Percentiles rank a stretch among this genome's conserved stretches.
These are phyloP conservation scores for Metschnikowia bowlesiae DNA, from an alignment of 805 yeast species.

Conservation along the genomic window DNA sequence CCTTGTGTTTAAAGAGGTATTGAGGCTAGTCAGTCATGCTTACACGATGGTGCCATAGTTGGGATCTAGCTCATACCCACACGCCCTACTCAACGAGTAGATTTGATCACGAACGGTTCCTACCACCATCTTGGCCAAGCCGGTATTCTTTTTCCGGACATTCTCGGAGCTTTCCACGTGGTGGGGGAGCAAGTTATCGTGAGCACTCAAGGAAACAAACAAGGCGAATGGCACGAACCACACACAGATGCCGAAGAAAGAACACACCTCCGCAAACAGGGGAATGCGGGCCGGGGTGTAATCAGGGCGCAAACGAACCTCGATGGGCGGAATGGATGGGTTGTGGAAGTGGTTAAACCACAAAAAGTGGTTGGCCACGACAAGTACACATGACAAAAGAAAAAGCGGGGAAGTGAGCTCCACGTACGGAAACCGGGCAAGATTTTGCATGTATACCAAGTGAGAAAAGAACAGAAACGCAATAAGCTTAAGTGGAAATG, in stretches of 20 bases:
- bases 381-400: slow-evolving; percentile 64
- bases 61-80: slow-evolving; percentile 64
- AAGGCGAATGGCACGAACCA: slow-evolving; percentile 94
- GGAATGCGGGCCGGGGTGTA: slow-evolving; percentile 68
- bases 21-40: neutral
- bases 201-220: slow-evolving; percentile 87
- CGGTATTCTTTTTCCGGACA: slow-evolving; percentile 35
- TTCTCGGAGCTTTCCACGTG: slow-evolving; percentile 25
- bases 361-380: slow-evolving; percentile 72
- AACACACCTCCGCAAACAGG: slow-evolving; percentile 83
- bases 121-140: slow-evolving; percentile 65
- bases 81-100: slow-evolving; percentile 43
- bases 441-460: slow-evolving; percentile 68
- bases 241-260: slow-evolving; percentile 87
- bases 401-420: slow-evolving; percentile 68
- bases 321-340: slow-evolving; percentile 67
- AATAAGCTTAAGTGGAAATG: slow-evolving; percentile 69
- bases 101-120: slow-evolving; percentile 46
- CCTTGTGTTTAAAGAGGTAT: too few relatives aligned
- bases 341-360: slow-evolving; percentile 87
- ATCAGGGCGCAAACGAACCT: slow-evolving; percentile 51
- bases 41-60: slow-evolving; percentile 47
- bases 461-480: slow-evolving; percentile 68
- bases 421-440: slow-evolving; percentile 80
- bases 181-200: slow-evolving; percentile 80